Base-by-base conservation (phyloP, 2,329 filamentous ascomycete species). In the Pestalotiopsis sp. region DNA sequence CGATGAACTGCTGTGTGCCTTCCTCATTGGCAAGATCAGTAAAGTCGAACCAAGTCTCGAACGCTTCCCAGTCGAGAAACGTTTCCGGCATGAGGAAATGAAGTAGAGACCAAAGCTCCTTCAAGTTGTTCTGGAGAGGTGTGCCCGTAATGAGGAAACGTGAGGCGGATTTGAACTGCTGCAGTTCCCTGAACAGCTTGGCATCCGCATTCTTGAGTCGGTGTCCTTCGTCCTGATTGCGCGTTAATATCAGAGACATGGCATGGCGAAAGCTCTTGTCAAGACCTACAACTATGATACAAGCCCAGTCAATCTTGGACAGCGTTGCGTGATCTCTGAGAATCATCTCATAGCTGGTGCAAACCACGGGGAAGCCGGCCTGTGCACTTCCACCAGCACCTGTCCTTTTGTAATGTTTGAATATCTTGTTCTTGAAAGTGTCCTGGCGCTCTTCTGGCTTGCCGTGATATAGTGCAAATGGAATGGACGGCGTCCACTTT, bases 131-230 rank as follows among this genome's bases (percentile, higher is more conserved):
- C 73, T 99, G 96, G 0, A 99, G 82, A 0, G 96, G 96, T 0
- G 96, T 99, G 9, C 96, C 96, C 0, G 96, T 98, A 41, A 99
- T 97, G 1, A 99, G 86, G 0, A 99, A 86, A 68, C 96, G 88
- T 56, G 97, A 98, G 0, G 95, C 94, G 0, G 95, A 98, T 27
- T 91, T 91, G 76, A 98, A 98, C 0, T 92, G 91, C 72, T 96
- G 90, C 0, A 99, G 83, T 73, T 97, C 94, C 62, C 93, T 92
- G 71, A 98, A 97, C 0, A 99, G 85, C 68, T 93, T 93, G 38
- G 95, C 97, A 64, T 98, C 95, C 71, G 97, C 92, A 72, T 99
- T 99, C 83, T 99, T 99, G 86, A 99, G 91, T 1, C 96, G 92
- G 77, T 99, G 96, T 0, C 96, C 96, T 81, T 99, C 96, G 73